A percentile compares a stretch with the other conserved stretches of the same genome.
Conservation (phyloP, 2,329 filamentous ascomycete genomes). For the Aspergillus novoparasiticus region DNA sequence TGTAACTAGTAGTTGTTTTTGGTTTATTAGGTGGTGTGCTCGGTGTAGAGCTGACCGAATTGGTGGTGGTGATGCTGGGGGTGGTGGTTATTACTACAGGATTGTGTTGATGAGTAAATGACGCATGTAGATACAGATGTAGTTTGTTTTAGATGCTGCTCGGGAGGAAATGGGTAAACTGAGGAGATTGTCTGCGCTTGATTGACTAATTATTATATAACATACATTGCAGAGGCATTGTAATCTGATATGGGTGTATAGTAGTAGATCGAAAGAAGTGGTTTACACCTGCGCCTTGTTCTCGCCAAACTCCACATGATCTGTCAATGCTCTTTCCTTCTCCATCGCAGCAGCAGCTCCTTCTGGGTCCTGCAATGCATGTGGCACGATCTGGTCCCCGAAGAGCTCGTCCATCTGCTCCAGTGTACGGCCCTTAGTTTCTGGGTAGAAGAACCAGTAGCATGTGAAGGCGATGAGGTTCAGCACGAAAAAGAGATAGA, state of each 20-base stretch:
- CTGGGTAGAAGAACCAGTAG: slow-evolving; percentile 38
- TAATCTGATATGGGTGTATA: neutral
- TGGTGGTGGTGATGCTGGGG: neutral
- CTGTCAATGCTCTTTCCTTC: neutral
- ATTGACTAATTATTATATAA: neutral
- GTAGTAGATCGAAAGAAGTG: neutral
- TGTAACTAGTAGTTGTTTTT: neutral
- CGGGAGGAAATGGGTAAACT: neutral
- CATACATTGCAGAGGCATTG: neutral
- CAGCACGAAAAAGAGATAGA: slow-evolving; percentile 51
- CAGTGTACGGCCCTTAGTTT: slow-evolving; percentile 33
- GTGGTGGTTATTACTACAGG: neutral
- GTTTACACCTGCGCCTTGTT: neutral
- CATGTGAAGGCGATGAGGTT: slow-evolving; percentile 45
- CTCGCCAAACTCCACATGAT: neutral
- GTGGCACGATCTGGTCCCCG: slow-evolving; percentile 13
- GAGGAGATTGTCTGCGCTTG: neutral
- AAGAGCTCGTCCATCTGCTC: slow-evolving; percentile 34
- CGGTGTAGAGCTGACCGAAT: neutral
- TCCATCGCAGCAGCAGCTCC: slow-evolving; percentile 4
- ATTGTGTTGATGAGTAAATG: neutral
- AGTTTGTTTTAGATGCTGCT: neutral
- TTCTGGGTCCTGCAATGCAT: slow-evolving; percentile 3
- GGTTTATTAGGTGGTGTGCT: neutral
- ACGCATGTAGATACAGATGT: neutral